Percentiles rank a stretch among this genome's conserved stretches.
phyloP scores from a whole-genome alignment of 768 basidiomycete species.

The Collybia nuda region DNA sequence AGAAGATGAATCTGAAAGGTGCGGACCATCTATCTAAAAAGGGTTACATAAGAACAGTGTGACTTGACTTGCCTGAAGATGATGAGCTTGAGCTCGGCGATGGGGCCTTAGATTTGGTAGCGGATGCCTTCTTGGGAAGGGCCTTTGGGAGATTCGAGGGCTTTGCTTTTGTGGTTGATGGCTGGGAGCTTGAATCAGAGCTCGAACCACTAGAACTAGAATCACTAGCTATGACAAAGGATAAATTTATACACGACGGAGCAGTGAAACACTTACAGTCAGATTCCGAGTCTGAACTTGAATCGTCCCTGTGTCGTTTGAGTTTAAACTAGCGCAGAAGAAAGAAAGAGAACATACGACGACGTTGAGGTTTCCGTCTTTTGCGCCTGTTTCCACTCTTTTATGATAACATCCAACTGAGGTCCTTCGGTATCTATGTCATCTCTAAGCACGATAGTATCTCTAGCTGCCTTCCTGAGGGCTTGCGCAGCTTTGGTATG shows the following conservation, averaged over 20 bases:
- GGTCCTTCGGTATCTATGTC: conserved; percentile 45
- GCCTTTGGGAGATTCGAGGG: conserved; percentile 6
- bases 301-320: conserved; percentile 1
- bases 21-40: background rate
- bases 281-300: conserved; percentile 21
- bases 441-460: conserved; percentile 60
- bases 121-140: conserved; percentile 3
- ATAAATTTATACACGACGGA: background rate
- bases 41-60: background rate
- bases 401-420: conserved; percentile 63
- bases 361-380: conserved; percentile 18
- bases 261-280: conserved; percentile 14
- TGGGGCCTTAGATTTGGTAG: background rate
- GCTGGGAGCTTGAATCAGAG: conserved; percentile 22
- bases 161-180: conserved; percentile 6
- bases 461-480: conserved; percentile 71
- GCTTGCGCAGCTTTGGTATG: conserved; percentile 73
- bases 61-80: conserved; percentile 10
- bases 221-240: conserved; percentile 1
- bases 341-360: conserved; percentile 14
- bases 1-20: conserved; percentile 10
- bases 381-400: conserved; percentile 54
- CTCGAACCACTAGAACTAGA: conserved; percentile 25
- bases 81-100: background rate
- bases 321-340: conserved; percentile 6